Evolutionary conservation across 2,329 filamentous ascomycete genomes (phyloP).

Genomic region (Diplodia sapinea): DNA sequence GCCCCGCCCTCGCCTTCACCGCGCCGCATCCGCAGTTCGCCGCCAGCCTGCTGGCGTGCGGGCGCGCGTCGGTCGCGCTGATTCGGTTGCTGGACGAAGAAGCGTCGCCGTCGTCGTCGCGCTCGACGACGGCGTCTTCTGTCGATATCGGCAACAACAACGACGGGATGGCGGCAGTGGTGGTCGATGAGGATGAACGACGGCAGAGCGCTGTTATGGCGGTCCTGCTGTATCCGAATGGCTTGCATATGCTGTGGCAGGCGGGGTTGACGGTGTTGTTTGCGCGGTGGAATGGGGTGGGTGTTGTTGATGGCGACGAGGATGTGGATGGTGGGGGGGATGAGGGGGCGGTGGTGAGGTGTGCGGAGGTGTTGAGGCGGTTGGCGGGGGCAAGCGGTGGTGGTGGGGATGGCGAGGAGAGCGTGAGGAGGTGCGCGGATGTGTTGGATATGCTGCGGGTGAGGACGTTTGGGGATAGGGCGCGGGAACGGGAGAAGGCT

Average conservation of each 20-base stretch:
- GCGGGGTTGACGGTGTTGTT: slow-evolving; percentile 5
- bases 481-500: too few species aligned
- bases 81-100: not conserved
- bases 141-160: not conserved
- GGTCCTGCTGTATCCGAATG: slow-evolving; percentile 2
- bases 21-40: not conserved
- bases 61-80: not conserved
- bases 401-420: not conserved
- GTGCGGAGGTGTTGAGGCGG: not conserved
- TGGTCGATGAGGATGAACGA: not conserved
- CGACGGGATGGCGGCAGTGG: not conserved
- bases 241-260: slow-evolving; percentile 12
- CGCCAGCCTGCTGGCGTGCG: not conserved
- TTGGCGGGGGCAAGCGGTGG: not conserved
- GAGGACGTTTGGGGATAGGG: not conserved
- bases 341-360: not conserved
- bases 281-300: not conserved
- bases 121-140: too few species aligned
- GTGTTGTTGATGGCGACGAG: not conserved
- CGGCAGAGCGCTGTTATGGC: not conserved
- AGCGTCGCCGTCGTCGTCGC: too few species aligned
- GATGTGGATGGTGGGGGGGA: not conserved
- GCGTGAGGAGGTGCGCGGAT: slow-evolving; percentile 6
- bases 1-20: not conserved
- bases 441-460: slow-evolving; percentile 2